Evolutionary conservation across 805 yeast genomes (phyloP), one percentile per base, ranked within the genome.

Genomic region (Vanderwaltozyma yarrowii): DNA sequence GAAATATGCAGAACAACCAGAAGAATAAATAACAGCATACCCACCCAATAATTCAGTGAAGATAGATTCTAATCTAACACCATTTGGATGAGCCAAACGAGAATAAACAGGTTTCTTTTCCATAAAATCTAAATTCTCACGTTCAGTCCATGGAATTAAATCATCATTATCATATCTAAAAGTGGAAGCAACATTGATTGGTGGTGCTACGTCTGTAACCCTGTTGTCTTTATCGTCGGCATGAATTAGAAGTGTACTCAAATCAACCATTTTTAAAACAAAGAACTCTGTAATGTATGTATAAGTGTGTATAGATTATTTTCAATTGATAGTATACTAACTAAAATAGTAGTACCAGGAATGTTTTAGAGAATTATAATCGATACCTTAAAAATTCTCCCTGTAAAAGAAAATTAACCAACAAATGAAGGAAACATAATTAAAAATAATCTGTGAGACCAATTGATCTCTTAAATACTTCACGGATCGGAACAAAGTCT

Each of bases 181-280:
- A 1, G 95, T 88, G 1, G 96, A 81, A 2, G 92, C 60, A 3
- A 84, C 79, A 45, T 82, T 83, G 42, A 88, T 78, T 18, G 96
- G 94, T 6, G 89, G 78, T 1, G 79, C 71, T 18, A 80, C 80
- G 50, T 81, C 88, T 0, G 71, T 52, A 5, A 76, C 82, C 45
- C 82, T 62, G 42, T 69, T 64, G 24, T 66, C 52, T 20, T 49
- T 44, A 47, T 80, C 85, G 44, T 84, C 95, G 0, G 76, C 87
- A 52, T 87, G 96, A 36, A 88, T 69, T 10, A 74, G 54, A 12
- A 60, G 56, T 7, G 87, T 80, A 4, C 75, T 2, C 73, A 76
- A 4, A 64, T 47, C 41, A 14, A 32, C 20, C 35, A 32, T 32
- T 14, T 30, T 28, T n/a, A 5, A 16, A n/a, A n/a, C n/a, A n/a